Evolutionary conservation across 148 eudicot species (phyloP).

Genomic region (Arbutus unedo): DNA sequence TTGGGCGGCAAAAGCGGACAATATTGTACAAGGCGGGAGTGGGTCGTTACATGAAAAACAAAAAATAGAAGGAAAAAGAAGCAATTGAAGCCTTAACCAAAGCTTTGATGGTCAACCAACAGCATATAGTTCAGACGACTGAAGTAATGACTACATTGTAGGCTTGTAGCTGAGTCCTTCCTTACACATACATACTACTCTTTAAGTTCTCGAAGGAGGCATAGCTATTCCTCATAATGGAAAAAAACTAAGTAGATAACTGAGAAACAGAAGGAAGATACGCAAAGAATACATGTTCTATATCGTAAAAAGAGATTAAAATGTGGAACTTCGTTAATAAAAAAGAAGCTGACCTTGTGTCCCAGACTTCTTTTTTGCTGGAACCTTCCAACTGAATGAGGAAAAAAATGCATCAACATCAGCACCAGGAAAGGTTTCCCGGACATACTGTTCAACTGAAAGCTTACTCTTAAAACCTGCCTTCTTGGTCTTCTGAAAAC

Average conservation of each 20-base stretch:
- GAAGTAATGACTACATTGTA: too few relatives aligned
- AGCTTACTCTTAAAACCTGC: slow-evolving; percentile 58
- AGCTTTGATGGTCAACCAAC: not conserved
- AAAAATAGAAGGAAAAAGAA: not conserved
- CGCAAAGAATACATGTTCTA: not conserved
- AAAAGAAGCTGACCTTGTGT: slow-evolving; percentile 41
- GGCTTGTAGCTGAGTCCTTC: too few relatives aligned
- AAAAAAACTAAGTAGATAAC: not conserved
- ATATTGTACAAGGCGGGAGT: too few relatives aligned
- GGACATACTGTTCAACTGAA: slow-evolving; percentile 48
- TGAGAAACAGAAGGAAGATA: not conserved
- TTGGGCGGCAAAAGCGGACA: too few relatives aligned
- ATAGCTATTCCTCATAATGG: not conserved
- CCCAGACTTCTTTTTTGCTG: slow-evolving; percentile 35
- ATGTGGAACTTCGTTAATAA: not conserved
- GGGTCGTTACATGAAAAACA: too few relatives aligned
- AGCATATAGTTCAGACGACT: not conserved
- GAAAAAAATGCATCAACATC: slow-evolving; percentile 60
- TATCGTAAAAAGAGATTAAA: not conserved
- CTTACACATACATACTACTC: too few relatives aligned
- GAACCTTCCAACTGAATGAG: slow-evolving; percentile 78
- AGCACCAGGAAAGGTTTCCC: slow-evolving; percentile 43
- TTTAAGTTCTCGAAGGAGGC: slow-evolving; percentile 9
- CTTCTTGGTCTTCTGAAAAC: slow-evolving; percentile 34
- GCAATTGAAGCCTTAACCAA: not conserved